Percentiles rank a stretch among this genome's conserved stretches.
Conservation (phyloP, 768 basidiomycete genomes). For the Calocybe cyanea region DNA sequence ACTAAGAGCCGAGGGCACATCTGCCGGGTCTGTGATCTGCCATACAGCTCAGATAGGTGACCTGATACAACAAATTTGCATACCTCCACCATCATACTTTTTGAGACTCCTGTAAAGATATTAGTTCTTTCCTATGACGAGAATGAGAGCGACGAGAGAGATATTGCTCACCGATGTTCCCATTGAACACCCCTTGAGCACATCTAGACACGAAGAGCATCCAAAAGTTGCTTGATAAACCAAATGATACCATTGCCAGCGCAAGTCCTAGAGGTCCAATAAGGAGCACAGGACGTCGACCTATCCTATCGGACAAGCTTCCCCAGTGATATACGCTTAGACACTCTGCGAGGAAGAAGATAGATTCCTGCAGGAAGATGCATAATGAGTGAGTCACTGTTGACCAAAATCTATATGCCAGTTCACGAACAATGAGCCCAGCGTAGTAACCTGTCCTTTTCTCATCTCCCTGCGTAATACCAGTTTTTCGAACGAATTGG, state of each 20-base stretch:
- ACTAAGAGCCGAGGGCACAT: constrained; percentile 10
- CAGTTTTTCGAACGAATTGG: constrained; percentile 39
- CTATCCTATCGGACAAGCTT: constrained; percentile 31
- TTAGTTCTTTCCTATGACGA: too few relatives aligned
- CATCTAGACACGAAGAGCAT: constrained; percentile 23
- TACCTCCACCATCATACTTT: constrained; percentile 17
- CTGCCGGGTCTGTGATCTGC: constrained; percentile 15
- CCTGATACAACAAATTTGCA: neutral
- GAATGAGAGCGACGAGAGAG: neutral
- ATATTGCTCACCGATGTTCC: constrained; percentile 27
- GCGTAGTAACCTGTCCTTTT: constrained; percentile 41
- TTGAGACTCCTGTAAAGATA: constrained; percentile 14
- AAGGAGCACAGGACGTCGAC: constrained; percentile 31
- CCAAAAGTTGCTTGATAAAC: constrained; percentile 28
- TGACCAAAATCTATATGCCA: neutral
- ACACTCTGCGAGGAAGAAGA: constrained; percentile 33
- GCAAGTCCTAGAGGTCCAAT: constrained; percentile 29
- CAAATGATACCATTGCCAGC: constrained; percentile 28
- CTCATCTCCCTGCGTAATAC: constrained; percentile 40
- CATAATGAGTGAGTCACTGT: neutral
- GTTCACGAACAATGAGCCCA: constrained; percentile 36
- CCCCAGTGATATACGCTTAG: constrained; percentile 31
- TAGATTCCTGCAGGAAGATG: constrained; percentile 27
- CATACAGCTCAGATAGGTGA: neutral
- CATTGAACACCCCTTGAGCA: constrained; percentile 33